phyloP scores from a whole-genome alignment of 257 asterid genomes.

The Striga asiatica region DNA sequence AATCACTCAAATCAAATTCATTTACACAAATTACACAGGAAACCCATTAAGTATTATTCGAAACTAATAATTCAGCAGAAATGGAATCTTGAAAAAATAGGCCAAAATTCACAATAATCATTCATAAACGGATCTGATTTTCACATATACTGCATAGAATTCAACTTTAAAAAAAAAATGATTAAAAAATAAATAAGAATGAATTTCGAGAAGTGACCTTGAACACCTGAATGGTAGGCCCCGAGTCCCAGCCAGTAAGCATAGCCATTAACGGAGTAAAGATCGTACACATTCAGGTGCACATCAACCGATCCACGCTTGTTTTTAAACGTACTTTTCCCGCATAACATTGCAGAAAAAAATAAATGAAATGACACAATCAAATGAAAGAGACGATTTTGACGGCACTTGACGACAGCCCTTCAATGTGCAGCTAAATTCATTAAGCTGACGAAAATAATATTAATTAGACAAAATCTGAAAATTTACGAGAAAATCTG shows the following conservation, averaged over 20 bases:
- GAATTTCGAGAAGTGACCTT: constrained; percentile 32
- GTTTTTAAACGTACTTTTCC: constrained; percentile 31
- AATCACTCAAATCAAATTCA: too few species aligned
- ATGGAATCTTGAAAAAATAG: not conserved
- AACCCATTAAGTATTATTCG: too few species aligned
- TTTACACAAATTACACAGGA: too few species aligned
- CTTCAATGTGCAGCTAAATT: not conserved
- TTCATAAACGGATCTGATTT: constrained; percentile 13
- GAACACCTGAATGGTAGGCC: constrained; percentile 78
- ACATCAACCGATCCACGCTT: constrained; percentile 56
- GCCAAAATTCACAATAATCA: too few species aligned
- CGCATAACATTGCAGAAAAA: constrained; percentile 43
- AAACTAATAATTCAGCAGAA: too few species aligned
- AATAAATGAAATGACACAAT: not conserved
- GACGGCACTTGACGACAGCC: too few species aligned
- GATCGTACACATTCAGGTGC: constrained; percentile 66
- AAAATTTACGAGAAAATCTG: not conserved
- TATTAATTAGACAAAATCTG: too few species aligned
- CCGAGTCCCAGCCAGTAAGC: constrained; percentile 93
- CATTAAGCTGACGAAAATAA: not conserved
- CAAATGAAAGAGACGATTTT: not conserved
- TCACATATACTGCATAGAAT: not conserved
- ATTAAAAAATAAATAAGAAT: not conserved
- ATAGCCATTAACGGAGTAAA: constrained; percentile 60
- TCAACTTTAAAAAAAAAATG: not conserved